Percentiles rank a stretch among this genome's conserved stretches.
Evolutionary conservation across 352 stramenopile genomes (phyloP).

Genomic region (Globisporangium apiculatum): DNA sequence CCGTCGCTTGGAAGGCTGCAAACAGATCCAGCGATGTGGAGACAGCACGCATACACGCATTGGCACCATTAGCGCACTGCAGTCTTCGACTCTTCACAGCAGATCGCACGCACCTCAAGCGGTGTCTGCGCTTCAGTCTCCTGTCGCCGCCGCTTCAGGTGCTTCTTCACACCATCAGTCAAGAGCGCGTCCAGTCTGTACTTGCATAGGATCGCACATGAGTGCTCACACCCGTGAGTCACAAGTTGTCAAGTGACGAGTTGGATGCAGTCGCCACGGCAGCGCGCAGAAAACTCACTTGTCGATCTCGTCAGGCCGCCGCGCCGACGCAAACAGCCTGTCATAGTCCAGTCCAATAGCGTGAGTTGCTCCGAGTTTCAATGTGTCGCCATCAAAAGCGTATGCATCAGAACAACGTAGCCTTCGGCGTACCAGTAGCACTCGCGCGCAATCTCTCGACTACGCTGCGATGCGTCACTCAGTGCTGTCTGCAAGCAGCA

Average conservation of each 20-base stretch:
- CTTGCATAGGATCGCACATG: too few species aligned
- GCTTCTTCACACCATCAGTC: constrained; percentile 49
- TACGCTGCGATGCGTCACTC: constrained; percentile 51
- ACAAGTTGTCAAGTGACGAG: background rate
- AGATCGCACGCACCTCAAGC: constrained; percentile 21
- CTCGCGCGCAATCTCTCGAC: constrained; percentile 39
- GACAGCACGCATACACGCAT: too few species aligned
- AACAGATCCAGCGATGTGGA: too few species aligned
- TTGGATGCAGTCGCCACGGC: background rate
- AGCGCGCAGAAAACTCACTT: constrained; percentile 16
- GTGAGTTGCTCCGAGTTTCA: too few species aligned
- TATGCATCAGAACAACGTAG: background rate
- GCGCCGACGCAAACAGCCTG: constrained; percentile 43
- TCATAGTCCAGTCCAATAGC: too few species aligned
- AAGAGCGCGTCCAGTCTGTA: constrained; percentile 37
- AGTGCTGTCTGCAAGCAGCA: constrained; percentile 22
- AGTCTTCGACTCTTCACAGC: background rate
- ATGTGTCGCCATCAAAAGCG: too few species aligned
- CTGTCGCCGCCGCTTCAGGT: constrained; percentile 43
- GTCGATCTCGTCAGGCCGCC: constrained; percentile 38
- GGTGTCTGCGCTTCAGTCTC: constrained; percentile 21
- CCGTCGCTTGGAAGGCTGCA: constrained; percentile 34
- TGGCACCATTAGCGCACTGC: background rate
- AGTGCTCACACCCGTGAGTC: background rate
- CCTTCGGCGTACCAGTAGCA: constrained; percentile 43